Evolutionary conservation across 768 basidiomycete genomes (phyloP), one percentile per base, ranked within the genome.

Genomic region (Lentinula raphanica): DNA sequence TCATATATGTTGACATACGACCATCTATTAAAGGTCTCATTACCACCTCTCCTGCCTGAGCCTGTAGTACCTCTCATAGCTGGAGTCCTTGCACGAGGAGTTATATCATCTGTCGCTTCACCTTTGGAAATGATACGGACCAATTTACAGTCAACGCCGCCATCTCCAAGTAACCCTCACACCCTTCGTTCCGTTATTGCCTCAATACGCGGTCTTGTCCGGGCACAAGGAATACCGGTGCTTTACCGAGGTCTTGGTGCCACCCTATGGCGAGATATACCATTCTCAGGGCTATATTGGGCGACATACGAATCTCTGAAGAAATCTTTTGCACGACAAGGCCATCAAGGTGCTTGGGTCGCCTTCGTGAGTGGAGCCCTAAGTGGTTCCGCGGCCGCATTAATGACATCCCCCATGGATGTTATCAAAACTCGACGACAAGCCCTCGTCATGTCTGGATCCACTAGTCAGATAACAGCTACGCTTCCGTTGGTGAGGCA

Each of bases 211-310:
- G 68, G 63, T 0, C 71, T 91, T 11, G 86, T 90, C 11, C 79
- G 77, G 25, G 67, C 74, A 32, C 76, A 88, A 44, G 96, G 95
- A 5, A 63, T 86, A 5, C 70, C 75, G 9, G 87, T 82, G 49
- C 79, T 98, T 27, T 99, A 94, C 93, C 80, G 92, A 54, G 97
- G 97, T 0, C 78, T 99, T 7, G 90, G 90, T 0, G 84, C 95
- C 2, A 96, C 94, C 4, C 77, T 99, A 8, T 98, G 94, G 94
- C 83, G 97, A 50, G 97, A 99, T 65, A 95, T 98, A 5, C 96
- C 97, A 0, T 99, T 99, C 69, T 94, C 92, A 39, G 97, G 95
- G 11, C 76, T 96, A 31, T 99, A 99, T 66, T 99, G 97, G 97
- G 92, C 92, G 3, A 86, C 89, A 25, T 98, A 98, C 68, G 96